phyloP scores from a whole-genome alignment of 306 rosid genomes.

The Inga leiocalycina region DNA sequence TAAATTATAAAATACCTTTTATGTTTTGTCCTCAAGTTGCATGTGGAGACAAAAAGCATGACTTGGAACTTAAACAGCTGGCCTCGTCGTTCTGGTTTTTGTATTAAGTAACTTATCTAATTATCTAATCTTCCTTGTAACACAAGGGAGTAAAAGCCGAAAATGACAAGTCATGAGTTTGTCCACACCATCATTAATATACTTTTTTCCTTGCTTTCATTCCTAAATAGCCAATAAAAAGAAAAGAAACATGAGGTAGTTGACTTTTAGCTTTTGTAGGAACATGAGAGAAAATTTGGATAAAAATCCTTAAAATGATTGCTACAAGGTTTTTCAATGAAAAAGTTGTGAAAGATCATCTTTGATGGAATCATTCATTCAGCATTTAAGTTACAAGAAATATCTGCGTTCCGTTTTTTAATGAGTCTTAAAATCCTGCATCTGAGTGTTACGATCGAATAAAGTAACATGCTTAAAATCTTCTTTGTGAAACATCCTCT shows the following conservation, averaged over 20 bases:
- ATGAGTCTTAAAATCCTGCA: neutral
- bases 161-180: slow-evolving; percentile 6
- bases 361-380: neutral
- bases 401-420: neutral
- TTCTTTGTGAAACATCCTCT: neutral
- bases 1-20: slow-evolving; percentile 18
- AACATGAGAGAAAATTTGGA: neutral
- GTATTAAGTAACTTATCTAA: slow-evolving; percentile 2
- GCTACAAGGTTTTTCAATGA: neutral
- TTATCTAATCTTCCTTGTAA: slow-evolving; percentile 20
- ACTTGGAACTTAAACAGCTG: slow-evolving; percentile 36
- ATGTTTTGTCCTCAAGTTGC: slow-evolving; percentile 21
- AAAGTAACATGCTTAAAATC: neutral
- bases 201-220: slow-evolving; percentile 22
- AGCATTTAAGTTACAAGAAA: neutral
- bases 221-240: neutral
- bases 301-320: neutral
- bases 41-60: slow-evolving; percentile 33
- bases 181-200: slow-evolving; percentile 12
- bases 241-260: neutral
- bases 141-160: neutral
- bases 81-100: neutral
- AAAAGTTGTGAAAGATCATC: neutral
- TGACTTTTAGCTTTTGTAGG: neutral
- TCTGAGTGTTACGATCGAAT: neutral